Evolutionary conservation across 257 asterid species (phyloP), one percentile per base, ranked within the genome.

Genomic region (Anisodus tanguticus): DNA sequence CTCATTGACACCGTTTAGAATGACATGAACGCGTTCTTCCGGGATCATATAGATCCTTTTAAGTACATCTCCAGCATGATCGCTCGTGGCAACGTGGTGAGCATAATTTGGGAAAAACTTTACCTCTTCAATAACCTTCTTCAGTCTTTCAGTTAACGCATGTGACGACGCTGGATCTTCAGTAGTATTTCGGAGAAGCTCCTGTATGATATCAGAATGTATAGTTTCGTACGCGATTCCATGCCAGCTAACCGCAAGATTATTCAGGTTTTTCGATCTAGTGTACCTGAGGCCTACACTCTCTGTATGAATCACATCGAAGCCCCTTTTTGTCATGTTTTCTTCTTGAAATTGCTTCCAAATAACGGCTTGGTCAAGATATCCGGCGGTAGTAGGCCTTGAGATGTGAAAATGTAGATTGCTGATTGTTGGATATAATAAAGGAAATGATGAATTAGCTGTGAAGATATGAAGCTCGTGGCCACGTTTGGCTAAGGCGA

Each of bases 231-330:
- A 94, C 0, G 93, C 96, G 7, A 94, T 93, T 31, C 98, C 98
- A 31, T 94, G 97, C 98, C 98, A 94, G 53, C 92, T 92, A 43
- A 90, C 98, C 0, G 93, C 98, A 31, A 93, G n/a, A 82, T 91
- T 92, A 63, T 85, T 82, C 41, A 91, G 84, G 47, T 88, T 85
- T 66, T 93, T 59, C 1, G 96, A 87, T 84, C 94, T 86, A 10
- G 95, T 93, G 82, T 94, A 91, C 92, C 88, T 94, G 1, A 94
- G 94, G 9, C 88, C 97, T 0, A 91, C 98, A 17, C 98, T 94
- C 82, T 94, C 98, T 0, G 96, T 92, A 77, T 94, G 98, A 49
- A 90, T 80, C 84, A 92, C 96, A 83, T 93, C 93, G 16, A 94
- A 94, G 3, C 92, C 93, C 59, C 64, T 77, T 3, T 84, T 88